Base-by-base conservation (phyloP, 2,329 filamentous ascomycete species). In the Colletotrichum agaves region DNA sequence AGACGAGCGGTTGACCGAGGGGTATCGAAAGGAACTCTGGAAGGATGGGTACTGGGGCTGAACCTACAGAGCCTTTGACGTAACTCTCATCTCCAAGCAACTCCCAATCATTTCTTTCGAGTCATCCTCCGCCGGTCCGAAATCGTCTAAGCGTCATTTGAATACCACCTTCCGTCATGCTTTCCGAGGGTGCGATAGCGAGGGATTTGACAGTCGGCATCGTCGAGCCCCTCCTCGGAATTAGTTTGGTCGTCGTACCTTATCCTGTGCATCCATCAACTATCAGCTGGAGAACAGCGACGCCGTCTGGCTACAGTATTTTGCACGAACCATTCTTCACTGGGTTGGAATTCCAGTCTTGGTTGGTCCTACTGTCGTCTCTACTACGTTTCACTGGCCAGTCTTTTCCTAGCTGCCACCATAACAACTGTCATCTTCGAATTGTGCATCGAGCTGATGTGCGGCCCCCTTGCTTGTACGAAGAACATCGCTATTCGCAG, bases 1-100 rank as follows among this genome's bases (percentile, higher is more conserved):
- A 59, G 94, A 98, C 80, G 84, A 90, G 76, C 82, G 88, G 71
- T 81, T 99, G 77, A 98, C 96, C 0, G 93, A 97, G 78, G 92
- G 85, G 1, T 98, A 93, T 78, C 84, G 87, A 62, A 93, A 92
- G 81, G 93, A 97, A 80, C 81, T 98, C 55, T 98, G 95, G 95
- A 85, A 87, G 71, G 84, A 88, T 67, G 84, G 83, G 43, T 85
- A 83, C 69, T 85, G 73, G 62, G 49, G 43, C 31, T 69, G 56
- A 69, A n/a, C 10, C 4, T 4, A n/a, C 31, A 21, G 31, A 23
- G 23, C 17, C 33, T 37, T 21, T 31, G 17, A 17, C 6, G 13
- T 15, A 13, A 13, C 1, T 37, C 13, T 37, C 35, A 37, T 27
- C 5, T 27, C 27, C 23, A 27, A 27, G 23, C 23, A 27, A 27